Conservation (phyloP, 306 rosid species). For the Fragaria iinumae region DNA sequence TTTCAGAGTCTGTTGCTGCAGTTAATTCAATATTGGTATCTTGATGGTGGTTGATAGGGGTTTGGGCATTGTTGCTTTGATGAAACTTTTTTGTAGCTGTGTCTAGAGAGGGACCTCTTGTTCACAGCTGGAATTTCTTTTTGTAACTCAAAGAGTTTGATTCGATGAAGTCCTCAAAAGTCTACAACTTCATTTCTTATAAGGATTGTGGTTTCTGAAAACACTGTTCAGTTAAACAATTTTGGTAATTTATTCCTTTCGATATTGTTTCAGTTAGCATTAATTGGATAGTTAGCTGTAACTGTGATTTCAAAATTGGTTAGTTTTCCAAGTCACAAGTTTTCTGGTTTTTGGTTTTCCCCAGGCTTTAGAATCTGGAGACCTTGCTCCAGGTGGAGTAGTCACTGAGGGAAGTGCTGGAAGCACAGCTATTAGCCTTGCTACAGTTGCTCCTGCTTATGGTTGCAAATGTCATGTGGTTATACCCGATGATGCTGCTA, state of each 20-base stretch:
- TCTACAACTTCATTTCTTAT: background rate
- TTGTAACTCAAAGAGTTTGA: background rate
- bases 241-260: background rate
- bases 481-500: conserved; percentile 91
- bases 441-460: conserved; percentile 90
- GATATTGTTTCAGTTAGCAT: background rate
- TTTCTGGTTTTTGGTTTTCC: conserved; percentile 16
- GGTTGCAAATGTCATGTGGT: conserved; percentile 88
- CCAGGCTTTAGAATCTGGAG: conserved; percentile 78
- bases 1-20: background rate
- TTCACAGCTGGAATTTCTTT: background rate
- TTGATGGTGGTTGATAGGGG: background rate
- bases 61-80: background rate
- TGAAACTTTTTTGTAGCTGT: background rate
- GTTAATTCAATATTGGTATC: background rate
- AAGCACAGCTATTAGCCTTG: conserved; percentile 92
- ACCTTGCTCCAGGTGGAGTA: conserved; percentile 68
- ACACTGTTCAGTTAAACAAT: background rate
- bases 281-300: background rate
- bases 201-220: background rate
- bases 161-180: background rate
- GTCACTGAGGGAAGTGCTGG: conserved; percentile 96
- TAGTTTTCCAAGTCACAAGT: background rate
- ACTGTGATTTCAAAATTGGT: background rate
- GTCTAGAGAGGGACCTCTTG: background rate